A percentile compares a stretch with the other conserved stretches of the same genome.
Conservation (phyloP, 2,329 filamentous ascomycete species). For the Colletotrichum sp. region DNA sequence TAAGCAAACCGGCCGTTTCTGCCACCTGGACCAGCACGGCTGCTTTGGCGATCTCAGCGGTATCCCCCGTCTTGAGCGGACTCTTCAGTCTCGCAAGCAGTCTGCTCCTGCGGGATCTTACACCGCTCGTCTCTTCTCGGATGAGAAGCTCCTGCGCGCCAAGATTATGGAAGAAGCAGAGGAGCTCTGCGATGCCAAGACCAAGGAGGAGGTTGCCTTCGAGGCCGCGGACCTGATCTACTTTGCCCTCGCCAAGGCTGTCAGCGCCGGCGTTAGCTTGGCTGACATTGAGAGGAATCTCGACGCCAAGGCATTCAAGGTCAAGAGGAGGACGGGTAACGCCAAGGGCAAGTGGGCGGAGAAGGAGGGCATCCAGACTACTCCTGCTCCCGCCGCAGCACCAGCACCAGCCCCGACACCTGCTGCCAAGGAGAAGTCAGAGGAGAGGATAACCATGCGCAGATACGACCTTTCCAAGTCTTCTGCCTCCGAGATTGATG, state of each 20-base stretch:
- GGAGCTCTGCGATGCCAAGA: constrained; percentile 87
- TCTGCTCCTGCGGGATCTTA: constrained; percentile 91
- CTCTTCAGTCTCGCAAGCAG: constrained; percentile 78
- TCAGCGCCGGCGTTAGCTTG: constrained; percentile 82
- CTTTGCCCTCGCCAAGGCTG: constrained; percentile 90
- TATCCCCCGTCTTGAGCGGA: constrained; percentile 85
- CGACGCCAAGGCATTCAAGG: constrained; percentile 93
- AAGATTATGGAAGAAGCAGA: constrained; percentile 99
- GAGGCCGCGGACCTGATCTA: constrained; percentile 96
- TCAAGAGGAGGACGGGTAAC: constrained; percentile 90
- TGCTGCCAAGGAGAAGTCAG: constrained; percentile 35
- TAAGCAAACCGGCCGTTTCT: constrained; percentile 90
- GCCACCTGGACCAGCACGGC: constrained; percentile 88
- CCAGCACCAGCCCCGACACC: constrained; percentile 34
- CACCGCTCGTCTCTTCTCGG: constrained; percentile 89
- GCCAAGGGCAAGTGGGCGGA: constrained; percentile 93
- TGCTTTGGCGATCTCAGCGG: constrained; percentile 90
- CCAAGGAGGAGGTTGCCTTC: constrained; percentile 84
- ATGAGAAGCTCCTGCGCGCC: constrained; percentile 85
- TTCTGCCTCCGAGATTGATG: constrained; percentile 67
- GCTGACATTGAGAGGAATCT: constrained; percentile 92
- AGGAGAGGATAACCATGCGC: constrained; percentile 78
- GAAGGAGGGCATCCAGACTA: constrained; percentile 71
- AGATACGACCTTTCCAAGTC: constrained; percentile 74
- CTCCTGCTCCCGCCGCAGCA: constrained; percentile 27